Base-by-base conservation (phyloP, 768 basidiomycete genomes). In the Lactarius evosmus region DNA sequence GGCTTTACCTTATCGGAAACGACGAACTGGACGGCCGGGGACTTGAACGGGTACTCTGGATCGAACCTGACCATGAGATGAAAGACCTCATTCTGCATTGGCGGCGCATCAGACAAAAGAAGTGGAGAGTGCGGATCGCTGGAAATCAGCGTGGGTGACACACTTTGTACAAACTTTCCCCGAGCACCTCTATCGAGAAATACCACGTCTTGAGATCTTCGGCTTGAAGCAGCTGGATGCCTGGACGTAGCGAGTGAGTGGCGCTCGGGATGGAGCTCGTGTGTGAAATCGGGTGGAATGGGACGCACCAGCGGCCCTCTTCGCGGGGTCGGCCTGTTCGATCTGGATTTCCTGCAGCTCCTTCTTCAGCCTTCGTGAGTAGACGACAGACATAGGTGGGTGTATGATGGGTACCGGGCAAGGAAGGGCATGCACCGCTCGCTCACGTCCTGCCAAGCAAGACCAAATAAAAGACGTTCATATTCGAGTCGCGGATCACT, bases 1-100 rank as follows among this genome's bases (percentile, higher is more conserved):
- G 90, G 80, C 70, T 86, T 77, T 66, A 79, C 79, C 40, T 79
- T 79, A 56, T 86, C 80, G 55, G 82, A 81, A 17, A 88, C 84
- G 44, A 93, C 84, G 71, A 95, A 95, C 70, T 90, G 88, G 22
- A 95, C 93, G 19, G 91, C 89, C 14, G 93, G 93, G 2, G 91
- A 85, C 12, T 89, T 88, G 69, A 95, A 95, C 0, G 93, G 93
- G 74, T 94, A 95, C 69, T 83, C 82, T 1, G 82, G 40, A 67
- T 92, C 89, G 72, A 95, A 95, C 69, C 87, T 82, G 74, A 95
- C 94, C 75, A 86, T 86, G 41, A 93, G 79, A 60, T 83, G 87
- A 74, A 91, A 88, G 58, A 80, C 81, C 76, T 94, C 91, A 56
- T 80, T 87, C 91, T 93, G 68, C 22, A 38, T 14, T n/a, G 12